Percentiles rank a stretch among this genome's conserved stretches.
phyloP scores from a whole-genome alignment of 192 early-diverging fungal species.

The Rhizophagus sp. region DNA sequence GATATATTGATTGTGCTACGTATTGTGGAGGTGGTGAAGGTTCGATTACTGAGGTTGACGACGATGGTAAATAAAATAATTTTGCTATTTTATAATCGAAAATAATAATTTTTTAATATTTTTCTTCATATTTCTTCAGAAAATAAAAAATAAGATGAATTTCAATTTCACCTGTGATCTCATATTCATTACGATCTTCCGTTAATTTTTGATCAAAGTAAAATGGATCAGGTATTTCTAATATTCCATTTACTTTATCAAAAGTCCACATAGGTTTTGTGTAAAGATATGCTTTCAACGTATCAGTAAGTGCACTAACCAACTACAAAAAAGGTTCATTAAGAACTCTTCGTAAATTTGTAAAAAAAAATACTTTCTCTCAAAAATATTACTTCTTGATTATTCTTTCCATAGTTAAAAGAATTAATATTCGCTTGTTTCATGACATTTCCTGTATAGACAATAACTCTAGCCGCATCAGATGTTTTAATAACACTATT shows the following conservation, averaged over 20 bases:
- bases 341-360: background rate
- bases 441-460: background rate
- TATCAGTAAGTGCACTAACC: background rate
- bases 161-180: background rate
- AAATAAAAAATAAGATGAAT: background rate
- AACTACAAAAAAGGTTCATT: background rate
- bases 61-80: constrained; percentile 1
- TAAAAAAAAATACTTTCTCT: background rate
- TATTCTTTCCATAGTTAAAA: background rate
- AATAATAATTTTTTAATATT: background rate
- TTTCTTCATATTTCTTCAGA: background rate
- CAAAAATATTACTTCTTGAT: background rate
- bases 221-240: background rate
- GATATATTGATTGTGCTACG: background rate
- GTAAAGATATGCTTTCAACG: background rate
- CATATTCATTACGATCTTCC: background rate
- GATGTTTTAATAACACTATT: background rate
- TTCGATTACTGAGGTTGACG: background rate
- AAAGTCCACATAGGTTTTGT: background rate
- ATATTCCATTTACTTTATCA: background rate
- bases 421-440: background rate
- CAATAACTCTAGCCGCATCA: background rate
- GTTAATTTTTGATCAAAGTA: background rate
- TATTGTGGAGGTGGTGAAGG: background rate
- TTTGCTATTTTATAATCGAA: background rate